Percentiles rank a stretch among this genome's conserved stretches.
These are phyloP conservation scores for Durio zibethinus DNA, from an alignment of 345 rosid genomes.

Conservation along the genomic window DNA sequence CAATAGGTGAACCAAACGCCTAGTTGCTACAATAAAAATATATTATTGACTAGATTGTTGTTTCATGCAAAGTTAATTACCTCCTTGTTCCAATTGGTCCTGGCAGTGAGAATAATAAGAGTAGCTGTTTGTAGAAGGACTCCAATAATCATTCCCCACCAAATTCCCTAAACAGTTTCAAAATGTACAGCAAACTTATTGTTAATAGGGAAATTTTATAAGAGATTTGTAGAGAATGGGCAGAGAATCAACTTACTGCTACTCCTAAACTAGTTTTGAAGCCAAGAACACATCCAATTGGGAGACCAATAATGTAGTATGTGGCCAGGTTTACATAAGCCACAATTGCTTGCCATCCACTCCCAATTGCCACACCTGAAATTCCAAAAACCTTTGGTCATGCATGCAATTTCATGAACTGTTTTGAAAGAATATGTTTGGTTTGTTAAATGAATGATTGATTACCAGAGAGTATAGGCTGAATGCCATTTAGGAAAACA, in stretches of 20 bases:
- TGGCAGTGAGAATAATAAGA: constrained; percentile 57
- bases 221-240: neutral
- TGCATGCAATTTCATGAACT: neutral
- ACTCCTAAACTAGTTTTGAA: constrained; percentile 82
- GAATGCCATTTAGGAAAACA: constrained; percentile 77
- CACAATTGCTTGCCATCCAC: constrained; percentile 96
- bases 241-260: constrained; percentile 45
- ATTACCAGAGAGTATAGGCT: constrained; percentile 89
- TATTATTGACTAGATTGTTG: neutral
- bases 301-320: constrained; percentile 82
- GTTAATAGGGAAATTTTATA: neutral
- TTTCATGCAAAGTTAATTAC: neutral
- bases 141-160: constrained; percentile 92
- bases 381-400: neutral
- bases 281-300: constrained; percentile 82
- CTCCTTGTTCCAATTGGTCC: constrained; percentile 75
- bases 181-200: neutral
- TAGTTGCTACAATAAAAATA: neutral
- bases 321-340: constrained; percentile 77
- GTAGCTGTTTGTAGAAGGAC: constrained; percentile 60
- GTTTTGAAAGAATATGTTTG: neutral
- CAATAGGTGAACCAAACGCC: too few relatives aligned
- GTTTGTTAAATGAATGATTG: neutral
- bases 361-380: constrained; percentile 89
- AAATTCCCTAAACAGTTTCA: constrained; percentile 56